A percentile compares a stretch with the other conserved stretches of the same genome.
These are phyloP conservation scores for Aphanocladium album DNA, from an alignment of 2,329 filamentous ascomycete species.

Conservation along the genomic window DNA sequence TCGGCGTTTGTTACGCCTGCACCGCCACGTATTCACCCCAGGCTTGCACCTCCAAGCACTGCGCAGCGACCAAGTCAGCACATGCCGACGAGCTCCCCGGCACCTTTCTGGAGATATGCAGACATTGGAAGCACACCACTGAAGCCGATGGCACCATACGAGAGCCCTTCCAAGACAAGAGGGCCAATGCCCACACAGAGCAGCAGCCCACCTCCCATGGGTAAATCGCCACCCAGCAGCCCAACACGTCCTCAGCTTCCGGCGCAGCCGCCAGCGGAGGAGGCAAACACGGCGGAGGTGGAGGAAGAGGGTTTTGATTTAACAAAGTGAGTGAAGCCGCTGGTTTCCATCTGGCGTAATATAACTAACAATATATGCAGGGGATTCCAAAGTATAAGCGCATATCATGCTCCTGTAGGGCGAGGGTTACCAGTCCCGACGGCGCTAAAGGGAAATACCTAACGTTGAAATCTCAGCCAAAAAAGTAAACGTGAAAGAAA, in stretches of 20 bases:
- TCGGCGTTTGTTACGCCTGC: constrained; percentile 65
- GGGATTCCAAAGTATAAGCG: constrained; percentile 61
- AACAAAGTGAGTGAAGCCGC: constrained; percentile 45
- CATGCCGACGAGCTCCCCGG: constrained; percentile 79
- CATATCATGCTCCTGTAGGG: constrained; percentile 54
- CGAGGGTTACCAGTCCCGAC: constrained; percentile 40
- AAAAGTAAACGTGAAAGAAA: background rate
- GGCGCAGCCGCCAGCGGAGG: constrained; percentile 21
- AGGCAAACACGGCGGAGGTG: constrained; percentile 22
- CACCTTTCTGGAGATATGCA: constrained; percentile 84
- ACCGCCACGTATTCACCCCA: constrained; percentile 66
- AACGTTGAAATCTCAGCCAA: background rate
- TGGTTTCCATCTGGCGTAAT: background rate
- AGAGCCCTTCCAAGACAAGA: constrained; percentile 54
- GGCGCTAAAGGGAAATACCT: constrained; percentile 33
- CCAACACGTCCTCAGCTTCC: constrained; percentile 40
- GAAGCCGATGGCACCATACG: constrained; percentile 43
- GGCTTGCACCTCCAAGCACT: constrained; percentile 73
- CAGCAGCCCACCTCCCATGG: constrained; percentile 50
- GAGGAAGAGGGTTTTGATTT: constrained; percentile 52
- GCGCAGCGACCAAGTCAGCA: constrained; percentile 77
- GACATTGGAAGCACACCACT: constrained; percentile 71
- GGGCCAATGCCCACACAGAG: constrained; percentile 43
- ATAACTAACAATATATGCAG: constrained; percentile 30
- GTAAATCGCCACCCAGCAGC: constrained; percentile 49